Evolutionary conservation across 2,329 filamentous ascomycete species (phyloP).

Genomic region (Aphanocladium album): DNA sequence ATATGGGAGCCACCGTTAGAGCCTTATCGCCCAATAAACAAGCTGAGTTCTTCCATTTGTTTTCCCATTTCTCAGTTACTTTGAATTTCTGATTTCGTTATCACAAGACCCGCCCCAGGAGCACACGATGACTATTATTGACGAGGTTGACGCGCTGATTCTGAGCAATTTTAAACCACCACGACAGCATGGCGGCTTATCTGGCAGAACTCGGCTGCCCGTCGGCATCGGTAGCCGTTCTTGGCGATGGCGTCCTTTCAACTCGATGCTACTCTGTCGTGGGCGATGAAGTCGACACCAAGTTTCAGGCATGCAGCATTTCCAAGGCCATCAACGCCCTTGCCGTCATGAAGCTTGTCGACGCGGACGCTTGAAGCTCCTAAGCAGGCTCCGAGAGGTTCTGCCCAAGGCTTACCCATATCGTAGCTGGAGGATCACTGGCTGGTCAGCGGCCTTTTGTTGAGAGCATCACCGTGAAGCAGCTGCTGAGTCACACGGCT

Average conservation of each 20-base stretch:
- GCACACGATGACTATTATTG: background rate
- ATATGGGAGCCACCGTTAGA: too few species aligned
- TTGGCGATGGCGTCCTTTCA: slow-evolving; percentile 16
- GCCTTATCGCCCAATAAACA: too few species aligned
- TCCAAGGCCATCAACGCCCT: slow-evolving; percentile 17
- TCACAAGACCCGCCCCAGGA: too few species aligned
- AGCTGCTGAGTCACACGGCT: slow-evolving; percentile 18
- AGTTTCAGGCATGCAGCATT: slow-evolving; percentile 19
- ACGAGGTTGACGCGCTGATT: background rate
- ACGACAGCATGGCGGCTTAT: background rate
- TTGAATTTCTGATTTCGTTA: too few species aligned
- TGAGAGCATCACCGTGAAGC: slow-evolving; percentile 14
- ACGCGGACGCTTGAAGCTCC: slow-evolving; percentile 13
- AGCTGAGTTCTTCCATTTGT: too few species aligned
- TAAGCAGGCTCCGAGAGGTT: slow-evolving; percentile 10
- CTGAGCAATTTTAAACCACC: background rate
- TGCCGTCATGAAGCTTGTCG: slow-evolving; percentile 16
- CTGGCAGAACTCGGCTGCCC: slow-evolving; percentile 15
- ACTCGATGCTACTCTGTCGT: slow-evolving; percentile 16
- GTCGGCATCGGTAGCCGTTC: slow-evolving; percentile 15
- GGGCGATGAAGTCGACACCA: slow-evolving; percentile 13
- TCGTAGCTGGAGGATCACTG: slow-evolving; percentile 9
- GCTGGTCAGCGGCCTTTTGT: background rate
- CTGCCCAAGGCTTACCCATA: slow-evolving; percentile 10
- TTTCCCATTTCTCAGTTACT: too few species aligned